phyloP scores from a whole-genome alignment of 2,329 filamentous ascomycete genomes.

The Ophiostoma australiae region DNA sequence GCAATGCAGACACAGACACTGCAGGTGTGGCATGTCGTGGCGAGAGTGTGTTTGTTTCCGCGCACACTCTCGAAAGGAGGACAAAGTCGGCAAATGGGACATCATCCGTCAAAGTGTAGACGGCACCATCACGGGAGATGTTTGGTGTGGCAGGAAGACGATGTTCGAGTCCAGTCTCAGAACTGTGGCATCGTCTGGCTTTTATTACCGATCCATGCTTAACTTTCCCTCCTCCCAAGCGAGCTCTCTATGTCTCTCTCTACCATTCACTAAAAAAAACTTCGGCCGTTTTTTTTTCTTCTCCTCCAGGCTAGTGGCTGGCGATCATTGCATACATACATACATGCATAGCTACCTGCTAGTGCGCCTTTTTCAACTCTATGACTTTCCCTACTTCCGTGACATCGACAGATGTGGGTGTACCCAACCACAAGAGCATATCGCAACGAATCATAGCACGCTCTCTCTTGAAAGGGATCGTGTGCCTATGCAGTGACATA shows the following conservation, averaged over 20 bases:
- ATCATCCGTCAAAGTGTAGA: background rate
- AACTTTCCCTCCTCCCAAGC: background rate
- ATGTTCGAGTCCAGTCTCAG: background rate
- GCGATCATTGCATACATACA: background rate
- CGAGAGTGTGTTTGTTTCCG: background rate
- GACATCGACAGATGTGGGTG: background rate
- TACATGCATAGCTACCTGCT: background rate
- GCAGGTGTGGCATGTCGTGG: constrained; percentile 7
- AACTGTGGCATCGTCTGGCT: too few relatives aligned
- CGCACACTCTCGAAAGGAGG: background rate
- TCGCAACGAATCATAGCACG: background rate
- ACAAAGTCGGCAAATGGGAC: constrained; percentile 6
- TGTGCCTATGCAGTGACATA: background rate
- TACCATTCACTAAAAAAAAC: background rate
- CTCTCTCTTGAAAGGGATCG: background rate
- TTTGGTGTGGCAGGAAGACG: background rate
- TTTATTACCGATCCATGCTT: too few relatives aligned
- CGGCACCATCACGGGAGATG: background rate
- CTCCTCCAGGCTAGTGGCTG: background rate
- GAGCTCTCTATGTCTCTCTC: background rate
- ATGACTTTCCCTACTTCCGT: background rate
- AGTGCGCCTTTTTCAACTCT: background rate
- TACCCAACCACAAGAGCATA: background rate
- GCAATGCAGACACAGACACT: background rate
- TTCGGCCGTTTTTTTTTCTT: background rate